Percentiles rank a stretch among this genome's conserved stretches.
Evolutionary conservation across 495 filamentous ascomycete genomes (phyloP).

Genomic region (Hypoxylon lenormandii): DNA sequence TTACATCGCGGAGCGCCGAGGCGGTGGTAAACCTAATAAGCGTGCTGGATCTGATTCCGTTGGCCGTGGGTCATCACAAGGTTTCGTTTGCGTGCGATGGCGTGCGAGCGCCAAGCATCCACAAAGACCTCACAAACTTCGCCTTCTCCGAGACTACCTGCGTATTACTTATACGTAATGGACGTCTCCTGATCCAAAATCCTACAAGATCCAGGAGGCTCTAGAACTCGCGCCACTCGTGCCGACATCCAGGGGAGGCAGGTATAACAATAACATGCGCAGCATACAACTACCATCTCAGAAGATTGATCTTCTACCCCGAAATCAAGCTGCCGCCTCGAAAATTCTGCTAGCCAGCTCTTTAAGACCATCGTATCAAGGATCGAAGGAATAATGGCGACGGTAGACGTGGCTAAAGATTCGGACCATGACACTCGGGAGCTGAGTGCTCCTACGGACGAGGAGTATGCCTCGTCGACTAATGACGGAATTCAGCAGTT

Average conservation of each 20-base stretch:
- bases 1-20: slow-evolving; percentile 28
- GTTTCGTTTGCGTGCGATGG: slow-evolving; percentile 48
- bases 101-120: slow-evolving; percentile 47
- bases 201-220: slow-evolving; percentile 19
- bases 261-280: slow-evolving; percentile 33
- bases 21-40: slow-evolving; percentile 18
- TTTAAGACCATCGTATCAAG: background rate
- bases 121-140: slow-evolving; percentile 30
- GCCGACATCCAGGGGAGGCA: slow-evolving; percentile 3
- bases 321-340: background rate
- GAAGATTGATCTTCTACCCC: slow-evolving; percentile 14
- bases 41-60: background rate
- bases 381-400: slow-evolving; percentile 26
- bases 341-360: background rate
- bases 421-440: slow-evolving; percentile 37
- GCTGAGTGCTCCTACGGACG: slow-evolving; percentile 16
- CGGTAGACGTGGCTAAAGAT: slow-evolving; percentile 31
- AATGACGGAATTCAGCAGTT: slow-evolving; percentile 58
- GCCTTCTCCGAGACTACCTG: slow-evolving; percentile 11
- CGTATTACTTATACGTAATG: slow-evolving; percentile 34
- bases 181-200: slow-evolving; percentile 29
- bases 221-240: slow-evolving; percentile 22
- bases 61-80: slow-evolving; percentile 33
- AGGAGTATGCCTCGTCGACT: slow-evolving; percentile 41
- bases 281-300: slow-evolving; percentile 29